Evolutionary conservation across 176 grass and related monocot genomes (phyloP).

Genomic region (Typha latifolia): DNA sequence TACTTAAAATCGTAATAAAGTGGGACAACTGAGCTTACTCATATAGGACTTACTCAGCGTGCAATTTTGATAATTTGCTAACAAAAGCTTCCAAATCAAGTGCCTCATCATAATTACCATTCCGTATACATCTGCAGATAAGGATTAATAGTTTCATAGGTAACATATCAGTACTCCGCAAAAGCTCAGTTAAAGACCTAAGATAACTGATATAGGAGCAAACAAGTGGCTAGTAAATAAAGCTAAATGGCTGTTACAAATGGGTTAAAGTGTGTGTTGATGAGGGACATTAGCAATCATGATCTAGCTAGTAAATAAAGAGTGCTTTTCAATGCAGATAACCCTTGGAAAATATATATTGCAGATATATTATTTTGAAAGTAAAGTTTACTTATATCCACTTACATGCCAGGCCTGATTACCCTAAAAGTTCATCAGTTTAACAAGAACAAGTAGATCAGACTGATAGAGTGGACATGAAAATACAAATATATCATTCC

Average conservation of each 20-base stretch:
- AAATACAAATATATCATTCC: not conserved
- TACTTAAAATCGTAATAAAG: no score
- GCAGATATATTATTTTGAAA: no score
- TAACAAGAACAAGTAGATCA: not conserved
- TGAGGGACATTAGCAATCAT: not conserved
- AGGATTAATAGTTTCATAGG: constrained; percentile 5
- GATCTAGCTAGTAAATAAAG: not conserved
- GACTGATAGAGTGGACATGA: not conserved
- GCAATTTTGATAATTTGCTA: constrained; percentile 76
- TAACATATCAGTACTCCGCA: not conserved
- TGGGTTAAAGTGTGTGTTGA: not conserved
- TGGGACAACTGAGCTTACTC: not conserved
- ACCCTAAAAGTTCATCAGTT: not conserved
- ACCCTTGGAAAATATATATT: no score
- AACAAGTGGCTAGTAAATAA: not conserved
- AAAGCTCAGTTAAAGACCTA: not conserved
- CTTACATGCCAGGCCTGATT: no score
- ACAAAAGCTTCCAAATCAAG: constrained; percentile 98
- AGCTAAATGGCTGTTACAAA: not conserved
- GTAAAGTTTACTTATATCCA: no score
- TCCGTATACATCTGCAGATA: constrained; percentile 74
- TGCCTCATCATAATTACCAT: constrained; percentile 98
- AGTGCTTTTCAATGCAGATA: not conserved
- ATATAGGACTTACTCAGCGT: constrained; percentile 62
- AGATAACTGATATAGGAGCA: not conserved